These are phyloP conservation scores for Phialophora tarda DNA, from an alignment of 2,329 filamentous ascomycete genomes.

Conservation along the genomic window DNA sequence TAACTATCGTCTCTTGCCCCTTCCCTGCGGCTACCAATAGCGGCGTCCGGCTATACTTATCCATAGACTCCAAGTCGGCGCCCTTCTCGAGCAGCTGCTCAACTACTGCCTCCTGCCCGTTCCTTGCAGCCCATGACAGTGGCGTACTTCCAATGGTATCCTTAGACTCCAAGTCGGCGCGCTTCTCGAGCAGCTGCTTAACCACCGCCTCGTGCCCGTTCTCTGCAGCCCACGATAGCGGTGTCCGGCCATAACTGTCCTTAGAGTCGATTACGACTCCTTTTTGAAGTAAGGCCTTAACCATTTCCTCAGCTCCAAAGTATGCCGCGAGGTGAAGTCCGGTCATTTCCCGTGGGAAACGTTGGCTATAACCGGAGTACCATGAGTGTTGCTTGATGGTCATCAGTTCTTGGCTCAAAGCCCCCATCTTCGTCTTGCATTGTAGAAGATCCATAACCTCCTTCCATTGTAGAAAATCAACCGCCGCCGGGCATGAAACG, in stretches of 20 bases:
- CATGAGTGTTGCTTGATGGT: not conserved
- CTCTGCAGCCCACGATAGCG: slow-evolving; percentile 20
- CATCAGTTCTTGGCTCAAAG: slow-evolving; percentile 18
- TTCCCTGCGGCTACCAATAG: too few species aligned
- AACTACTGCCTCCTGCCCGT: slow-evolving; percentile 11
- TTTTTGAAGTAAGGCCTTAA: not conserved
- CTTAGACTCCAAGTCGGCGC: slow-evolving; percentile 14
- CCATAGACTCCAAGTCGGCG: slow-evolving; percentile 18
- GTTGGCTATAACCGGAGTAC: not conserved
- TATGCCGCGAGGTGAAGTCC: slow-evolving; percentile 40
- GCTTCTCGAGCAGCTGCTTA: slow-evolving; percentile 24
- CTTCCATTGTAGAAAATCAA: slow-evolving; percentile 7
- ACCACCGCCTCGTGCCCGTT: slow-evolving; percentile 26
- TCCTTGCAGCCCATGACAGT: too few species aligned
- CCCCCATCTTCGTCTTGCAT: not conserved
- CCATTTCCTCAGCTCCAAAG: slow-evolving; percentile 33
- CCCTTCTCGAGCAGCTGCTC: slow-evolving; percentile 33
- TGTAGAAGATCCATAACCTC: slow-evolving; percentile 1
- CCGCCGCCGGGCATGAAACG: not conserved
- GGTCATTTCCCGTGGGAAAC: slow-evolving; percentile 30
- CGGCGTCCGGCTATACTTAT: slow-evolving; percentile 19
- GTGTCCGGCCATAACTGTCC: slow-evolving; percentile 13
- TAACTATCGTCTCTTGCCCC: slow-evolving; percentile 25
- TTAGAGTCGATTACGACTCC: not conserved
- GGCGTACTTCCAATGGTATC: too few species aligned